Base-by-base conservation (phyloP, 768 basidiomycete genomes). In the Gyrodon lividus region DNA sequence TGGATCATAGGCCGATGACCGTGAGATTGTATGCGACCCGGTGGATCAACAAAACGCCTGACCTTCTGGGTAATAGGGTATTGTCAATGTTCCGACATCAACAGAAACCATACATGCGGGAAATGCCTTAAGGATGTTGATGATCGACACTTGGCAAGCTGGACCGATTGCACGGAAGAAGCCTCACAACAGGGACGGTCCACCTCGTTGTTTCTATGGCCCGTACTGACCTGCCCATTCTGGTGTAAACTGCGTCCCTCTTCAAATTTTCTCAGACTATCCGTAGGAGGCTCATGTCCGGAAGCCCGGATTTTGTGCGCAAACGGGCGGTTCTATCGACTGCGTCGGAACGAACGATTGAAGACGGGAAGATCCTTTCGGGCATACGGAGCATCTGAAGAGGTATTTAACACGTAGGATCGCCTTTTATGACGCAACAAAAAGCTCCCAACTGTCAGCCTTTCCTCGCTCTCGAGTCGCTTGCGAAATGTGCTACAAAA, bases 401-500 rank as follows among this genome's bases (percentile, higher is more conserved):
- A 19, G 30, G 63, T 68, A 68, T 59, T 56, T 66, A 66, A 52
- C 59, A 58, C 50, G 24, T 39, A 20, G 2, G 37, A 40, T n/a
- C 30, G 46, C 26, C 31, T 46, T 17, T 13, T 38, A 40, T 7
- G 13, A 41, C 49, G 42, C 16, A 7, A 42, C 26, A 44, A 8
- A 17, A 49, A 48, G 19, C 49, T 34, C 51, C 47, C 54, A 50
- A n/a, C 44, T 43, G 24, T 46, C 19, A 14, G 37, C 43, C 35
- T 38, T 39, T 17, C 23, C 19, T 55, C 35, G 40, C 42, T 51
- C 46, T 22, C 17, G 22, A 48, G 7, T 31, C 47, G 30, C 30
- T 26, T 42, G 42, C 31, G 47, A 5, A 22, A 74, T 74, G 71
- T 74, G 72, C 51, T 70, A 56, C 59, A 62, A 50, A 26, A 23